phyloP scores from a whole-genome alignment of 371 early-diverging fungal species.

The Mucor circinelloides region DNA sequence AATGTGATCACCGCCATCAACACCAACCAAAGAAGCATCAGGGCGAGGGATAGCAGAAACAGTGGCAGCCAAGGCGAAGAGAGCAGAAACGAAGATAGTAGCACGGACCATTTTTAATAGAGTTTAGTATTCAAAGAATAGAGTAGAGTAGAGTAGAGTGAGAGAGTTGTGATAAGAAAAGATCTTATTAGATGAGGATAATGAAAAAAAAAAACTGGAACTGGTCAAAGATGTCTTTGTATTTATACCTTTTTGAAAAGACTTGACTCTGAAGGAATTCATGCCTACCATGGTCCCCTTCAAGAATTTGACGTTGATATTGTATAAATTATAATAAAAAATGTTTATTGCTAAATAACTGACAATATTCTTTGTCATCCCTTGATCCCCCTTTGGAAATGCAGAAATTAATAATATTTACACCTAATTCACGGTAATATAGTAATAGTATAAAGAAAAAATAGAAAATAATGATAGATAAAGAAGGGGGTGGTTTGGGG shows the following conservation, averaged over 20 bases:
- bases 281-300: background rate
- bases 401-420: slow-evolving; percentile 14
- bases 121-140: background rate
- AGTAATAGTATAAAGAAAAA: slow-evolving; percentile 1
- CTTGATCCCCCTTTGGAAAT: slow-evolving; percentile 5
- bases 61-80: slow-evolving; percentile 5
- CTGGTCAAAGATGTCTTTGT: slow-evolving; percentile 4
- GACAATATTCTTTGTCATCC: background rate
- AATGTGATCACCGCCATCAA: background rate
- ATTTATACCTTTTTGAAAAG: background rate
- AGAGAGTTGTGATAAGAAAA: background rate
- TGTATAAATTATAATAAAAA: background rate
- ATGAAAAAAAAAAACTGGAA: background rate
- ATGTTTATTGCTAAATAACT: background rate
- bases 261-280: background rate
- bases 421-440: slow-evolving; percentile 2
- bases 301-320: background rate
- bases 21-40: background rate
- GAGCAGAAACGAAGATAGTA: slow-evolving; percentile 18
- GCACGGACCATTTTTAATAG: slow-evolving; percentile 20
- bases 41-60: slow-evolving; percentile 13
- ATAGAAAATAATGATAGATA: background rate
- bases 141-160: background rate
- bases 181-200: background rate
- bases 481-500: background rate